Percentiles rank a stretch among this genome's conserved stretches.
phyloP scores from a whole-genome alignment of 768 basidiomycete genomes.

The Coprinellus aureogranulatus region DNA sequence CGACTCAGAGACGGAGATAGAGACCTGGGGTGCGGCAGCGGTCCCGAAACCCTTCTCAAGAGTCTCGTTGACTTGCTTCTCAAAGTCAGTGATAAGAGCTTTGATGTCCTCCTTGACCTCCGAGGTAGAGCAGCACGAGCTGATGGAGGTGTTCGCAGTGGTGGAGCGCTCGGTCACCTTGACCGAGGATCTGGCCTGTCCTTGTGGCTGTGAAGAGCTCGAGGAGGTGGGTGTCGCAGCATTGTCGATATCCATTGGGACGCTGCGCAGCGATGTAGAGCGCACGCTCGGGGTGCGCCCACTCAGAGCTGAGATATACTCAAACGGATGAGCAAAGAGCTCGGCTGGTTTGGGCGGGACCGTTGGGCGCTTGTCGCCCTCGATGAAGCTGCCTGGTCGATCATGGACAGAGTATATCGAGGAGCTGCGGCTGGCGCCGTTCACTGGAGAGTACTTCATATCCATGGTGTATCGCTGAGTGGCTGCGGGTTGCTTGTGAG shows the following conservation, averaged over 20 bases:
- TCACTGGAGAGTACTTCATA: background rate
- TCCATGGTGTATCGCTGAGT: too few relatives aligned
- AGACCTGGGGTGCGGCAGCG: background rate
- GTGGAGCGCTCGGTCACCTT: slow-evolving; percentile 5
- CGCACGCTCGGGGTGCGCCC: slow-evolving; percentile 22
- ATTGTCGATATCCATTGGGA: slow-evolving; percentile 18
- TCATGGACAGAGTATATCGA: slow-evolving; percentile 3
- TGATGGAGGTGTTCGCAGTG: background rate
- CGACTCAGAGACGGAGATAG: background rate
- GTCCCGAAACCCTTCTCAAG: slow-evolving; percentile 5
- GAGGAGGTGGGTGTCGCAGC: too few relatives aligned
- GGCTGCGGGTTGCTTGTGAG: slow-evolving; percentile 27
- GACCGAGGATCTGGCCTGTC: slow-evolving; percentile 14
- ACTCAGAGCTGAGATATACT: slow-evolving; percentile 17
- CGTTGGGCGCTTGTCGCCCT: slow-evolving; percentile 9
- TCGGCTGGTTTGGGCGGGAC: slow-evolving; percentile 8
- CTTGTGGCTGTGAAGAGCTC: slow-evolving; percentile 14
- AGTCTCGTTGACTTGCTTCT: slow-evolving; percentile 14
- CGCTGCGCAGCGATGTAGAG: slow-evolving; percentile 34
- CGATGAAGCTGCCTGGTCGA: slow-evolving; percentile 1
- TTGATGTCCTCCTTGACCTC: slow-evolving; percentile 21
- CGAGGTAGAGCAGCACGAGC: slow-evolving; percentile 16
- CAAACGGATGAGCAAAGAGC: slow-evolving; percentile 1
- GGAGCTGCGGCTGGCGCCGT: slow-evolving; percentile 3
- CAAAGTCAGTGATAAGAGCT: slow-evolving; percentile 18